Conservation (phyloP, 495 filamentous ascomycete species). For the Penicillium angulare region DNA sequence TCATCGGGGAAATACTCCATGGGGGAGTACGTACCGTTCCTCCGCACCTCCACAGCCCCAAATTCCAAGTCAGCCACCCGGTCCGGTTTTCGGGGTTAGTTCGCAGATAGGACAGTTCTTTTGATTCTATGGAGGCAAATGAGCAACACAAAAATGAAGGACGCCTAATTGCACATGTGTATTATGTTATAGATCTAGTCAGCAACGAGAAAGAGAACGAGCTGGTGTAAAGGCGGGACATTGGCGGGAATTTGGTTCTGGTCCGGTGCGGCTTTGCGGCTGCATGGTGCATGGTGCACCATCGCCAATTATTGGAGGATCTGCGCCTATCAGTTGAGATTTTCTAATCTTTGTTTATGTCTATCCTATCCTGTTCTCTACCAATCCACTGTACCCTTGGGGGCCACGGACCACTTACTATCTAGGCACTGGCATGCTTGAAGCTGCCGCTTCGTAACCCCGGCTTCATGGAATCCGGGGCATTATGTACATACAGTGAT, state of each 20-base stretch:
- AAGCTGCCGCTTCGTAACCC: no score
- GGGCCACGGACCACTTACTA: constrained; percentile 3
- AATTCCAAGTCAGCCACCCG: constrained; percentile 6
- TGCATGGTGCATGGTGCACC: constrained; percentile 21
- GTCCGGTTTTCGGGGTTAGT: no score
- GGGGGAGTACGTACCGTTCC: not conserved
- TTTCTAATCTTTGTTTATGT: not conserved
- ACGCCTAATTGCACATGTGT: no score
- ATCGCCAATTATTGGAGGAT: constrained; percentile 22
- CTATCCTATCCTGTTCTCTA: not conserved
- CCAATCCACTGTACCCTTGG: not conserved
- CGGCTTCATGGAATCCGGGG: not conserved
- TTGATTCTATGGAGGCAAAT: no score
- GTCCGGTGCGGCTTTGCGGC: constrained; percentile 20
- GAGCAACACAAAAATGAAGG: no score
- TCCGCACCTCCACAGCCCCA: not conserved
- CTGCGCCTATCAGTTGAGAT: constrained; percentile 23
- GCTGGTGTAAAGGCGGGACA: not conserved
- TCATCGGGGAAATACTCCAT: not conserved
- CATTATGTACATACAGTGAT: no score
- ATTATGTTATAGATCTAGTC: not conserved
- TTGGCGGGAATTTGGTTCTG: constrained; percentile 7
- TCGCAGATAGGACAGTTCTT: no score
- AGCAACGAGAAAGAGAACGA: not conserved
- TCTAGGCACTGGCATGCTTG: no score